Evolutionary conservation across 805 yeast genomes (phyloP).

Genomic region (Yarrowia sp.): DNA sequence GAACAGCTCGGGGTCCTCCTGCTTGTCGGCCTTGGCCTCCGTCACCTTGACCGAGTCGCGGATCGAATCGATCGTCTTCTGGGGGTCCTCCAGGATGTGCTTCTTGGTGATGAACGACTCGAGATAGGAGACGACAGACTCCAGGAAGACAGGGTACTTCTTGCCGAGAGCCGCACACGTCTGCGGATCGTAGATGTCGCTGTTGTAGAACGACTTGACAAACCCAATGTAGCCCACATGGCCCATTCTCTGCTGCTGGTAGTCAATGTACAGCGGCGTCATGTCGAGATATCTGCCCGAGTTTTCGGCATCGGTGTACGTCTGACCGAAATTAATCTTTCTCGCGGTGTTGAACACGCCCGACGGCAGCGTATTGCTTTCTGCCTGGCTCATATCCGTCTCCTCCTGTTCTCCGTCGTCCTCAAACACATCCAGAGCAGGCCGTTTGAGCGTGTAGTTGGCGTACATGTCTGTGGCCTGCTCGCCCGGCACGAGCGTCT

Average conservation of each 20-base stretch:
- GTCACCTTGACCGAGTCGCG: constrained; percentile 25
- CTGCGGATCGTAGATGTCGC: constrained; percentile 31
- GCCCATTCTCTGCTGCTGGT: constrained; percentile 47
- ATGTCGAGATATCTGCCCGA: constrained; percentile 67
- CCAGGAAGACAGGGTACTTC: constrained; percentile 44
- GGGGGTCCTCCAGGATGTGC: constrained; percentile 3
- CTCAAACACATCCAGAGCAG: constrained; percentile 1
- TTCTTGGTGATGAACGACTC: constrained; percentile 45
- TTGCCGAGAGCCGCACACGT: background rate
- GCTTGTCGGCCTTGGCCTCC: background rate
- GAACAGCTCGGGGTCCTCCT: constrained; percentile 38
- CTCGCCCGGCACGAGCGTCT: constrained; percentile 39
- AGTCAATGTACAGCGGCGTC: constrained; percentile 48
- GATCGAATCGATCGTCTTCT: constrained; percentile 28
- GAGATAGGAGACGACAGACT: constrained; percentile 51
- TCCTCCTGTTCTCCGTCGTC: constrained; percentile 30
- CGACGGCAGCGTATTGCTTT: constrained; percentile 37
- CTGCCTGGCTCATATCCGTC: constrained; percentile 32
- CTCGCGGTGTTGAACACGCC: constrained; percentile 52
- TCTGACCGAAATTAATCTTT: constrained; percentile 47
- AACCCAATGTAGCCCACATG: constrained; percentile 53
- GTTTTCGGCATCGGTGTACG: constrained; percentile 60
- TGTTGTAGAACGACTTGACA: constrained; percentile 45
- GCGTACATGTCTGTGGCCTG: constrained; percentile 34
- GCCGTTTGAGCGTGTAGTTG: constrained; percentile 9